Conservation (phyloP, 176 grass and related monocot genomes). For the Lolium rigidum region DNA sequence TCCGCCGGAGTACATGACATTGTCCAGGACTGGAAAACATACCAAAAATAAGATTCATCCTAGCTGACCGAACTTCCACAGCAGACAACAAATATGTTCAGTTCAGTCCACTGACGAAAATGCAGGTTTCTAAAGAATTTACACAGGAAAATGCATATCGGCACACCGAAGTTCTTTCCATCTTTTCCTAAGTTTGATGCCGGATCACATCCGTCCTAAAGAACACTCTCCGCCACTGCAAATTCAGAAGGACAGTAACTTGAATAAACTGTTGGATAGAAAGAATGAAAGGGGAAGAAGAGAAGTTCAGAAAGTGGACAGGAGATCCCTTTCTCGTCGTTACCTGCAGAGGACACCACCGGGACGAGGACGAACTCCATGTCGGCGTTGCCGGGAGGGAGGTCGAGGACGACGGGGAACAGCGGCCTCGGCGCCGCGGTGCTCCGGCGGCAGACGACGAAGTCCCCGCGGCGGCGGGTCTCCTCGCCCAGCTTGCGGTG, state of each 20-base stretch:
- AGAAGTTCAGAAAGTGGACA: background rate
- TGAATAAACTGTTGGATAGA: background rate
- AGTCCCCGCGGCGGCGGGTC: conserved; percentile 38
- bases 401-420: conserved; percentile 56
- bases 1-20: background rate
- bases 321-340: background rate
- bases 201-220: background rate
- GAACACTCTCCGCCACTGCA: conserved; percentile 35
- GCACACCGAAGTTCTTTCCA: conserved; percentile 3
- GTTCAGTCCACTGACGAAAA: conserved; percentile 6
- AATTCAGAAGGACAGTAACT: background rate
- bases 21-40: background rate
- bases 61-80: conserved; percentile 21
- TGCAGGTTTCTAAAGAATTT: background rate
- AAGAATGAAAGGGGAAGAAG: conserved; percentile 6
- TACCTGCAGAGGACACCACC: conserved; percentile 38
- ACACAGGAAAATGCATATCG: conserved; percentile 10
- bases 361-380: conserved; percentile 58
- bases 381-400: conserved; percentile 56
- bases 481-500: conserved; percentile 41
- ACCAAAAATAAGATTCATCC: background rate
- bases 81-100: conserved; percentile 20
- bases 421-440: conserved; percentile 9
- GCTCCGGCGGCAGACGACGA: conserved; percentile 55
- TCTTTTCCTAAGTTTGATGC: background rate